These are phyloP conservation scores for Quercus ilex DNA, from an alignment of 306 rosid species.

Conservation along the genomic window DNA sequence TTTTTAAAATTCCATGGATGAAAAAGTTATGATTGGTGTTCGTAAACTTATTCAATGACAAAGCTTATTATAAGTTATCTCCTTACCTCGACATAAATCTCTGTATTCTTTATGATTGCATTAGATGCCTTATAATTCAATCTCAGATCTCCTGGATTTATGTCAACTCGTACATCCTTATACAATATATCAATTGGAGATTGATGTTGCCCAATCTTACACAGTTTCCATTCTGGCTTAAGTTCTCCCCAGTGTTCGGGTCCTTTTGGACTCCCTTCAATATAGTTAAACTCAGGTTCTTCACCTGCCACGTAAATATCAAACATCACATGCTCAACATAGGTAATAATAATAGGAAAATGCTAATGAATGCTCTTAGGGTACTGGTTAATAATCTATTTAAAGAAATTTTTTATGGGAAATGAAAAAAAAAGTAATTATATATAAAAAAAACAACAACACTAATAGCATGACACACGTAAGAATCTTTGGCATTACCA, in stretches of 20 bases:
- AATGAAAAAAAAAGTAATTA: too few relatives aligned
- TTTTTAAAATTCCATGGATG: too few relatives aligned
- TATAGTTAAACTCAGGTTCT: neutral
- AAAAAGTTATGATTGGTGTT: too few relatives aligned
- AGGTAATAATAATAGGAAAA: too few relatives aligned
- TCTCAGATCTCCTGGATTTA: conserved; percentile 27
- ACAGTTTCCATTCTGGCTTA: neutral
- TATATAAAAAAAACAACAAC: too few relatives aligned
- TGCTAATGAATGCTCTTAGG: too few relatives aligned
- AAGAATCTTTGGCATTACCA: too few relatives aligned
- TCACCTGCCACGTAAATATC: neutral
- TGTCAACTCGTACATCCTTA: conserved; percentile 22
- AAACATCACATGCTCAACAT: neutral
- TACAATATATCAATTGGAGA: neutral
- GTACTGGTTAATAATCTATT: too few relatives aligned
- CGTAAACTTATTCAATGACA: too few relatives aligned
- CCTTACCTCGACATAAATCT: conserved; percentile 27
- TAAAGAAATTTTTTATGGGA: too few relatives aligned
- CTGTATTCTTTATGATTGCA: conserved; percentile 54
- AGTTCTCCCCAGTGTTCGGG: neutral
- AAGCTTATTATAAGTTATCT: too few relatives aligned
- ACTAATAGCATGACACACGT: too few relatives aligned
- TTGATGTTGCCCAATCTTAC: neutral
- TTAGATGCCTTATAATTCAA: conserved; percentile 36
- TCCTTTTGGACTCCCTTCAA: neutral